These are phyloP conservation scores for Podospora appendiculata DNA, from an alignment of 495 filamentous ascomycete genomes.

Conservation along the genomic window DNA sequence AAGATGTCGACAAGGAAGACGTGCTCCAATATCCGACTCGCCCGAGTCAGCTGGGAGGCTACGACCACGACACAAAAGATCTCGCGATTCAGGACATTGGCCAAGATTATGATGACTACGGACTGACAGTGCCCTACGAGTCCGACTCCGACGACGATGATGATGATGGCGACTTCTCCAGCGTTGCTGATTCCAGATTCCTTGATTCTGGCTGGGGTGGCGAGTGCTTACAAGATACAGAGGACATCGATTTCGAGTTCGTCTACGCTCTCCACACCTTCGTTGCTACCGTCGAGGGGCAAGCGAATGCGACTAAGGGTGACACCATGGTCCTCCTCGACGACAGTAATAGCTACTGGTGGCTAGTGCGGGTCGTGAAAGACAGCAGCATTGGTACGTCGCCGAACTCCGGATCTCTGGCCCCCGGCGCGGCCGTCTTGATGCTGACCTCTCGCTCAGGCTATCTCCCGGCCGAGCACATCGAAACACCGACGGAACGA, in stretches of 20 bases:
- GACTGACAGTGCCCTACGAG: conserved; percentile 27
- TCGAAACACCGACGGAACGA: conserved; percentile 95
- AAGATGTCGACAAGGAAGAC: no score
- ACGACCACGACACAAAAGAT: neutral
- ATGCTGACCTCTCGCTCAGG: conserved; percentile 43
- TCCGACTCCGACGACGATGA: conserved; percentile 31
- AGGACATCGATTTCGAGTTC: conserved; percentile 99
- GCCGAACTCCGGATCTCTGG: neutral
- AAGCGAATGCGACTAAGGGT: conserved; percentile 96
- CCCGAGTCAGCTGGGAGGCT: no score
- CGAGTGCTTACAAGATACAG: conserved; percentile 74
- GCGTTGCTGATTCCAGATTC: conserved; percentile 45
- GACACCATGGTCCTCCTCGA: conserved; percentile 99
- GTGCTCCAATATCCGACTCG: no score
- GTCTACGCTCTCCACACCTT: conserved; percentile 98
- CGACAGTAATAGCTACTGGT: conserved; percentile 99
- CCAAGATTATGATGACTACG: conserved; percentile 5
- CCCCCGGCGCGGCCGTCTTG: neutral
- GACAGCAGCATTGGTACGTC: conserved; percentile 89
- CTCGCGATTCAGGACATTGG: neutral
- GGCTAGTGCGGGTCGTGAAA: conserved; percentile 94
- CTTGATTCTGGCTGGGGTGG: conserved; percentile 62
- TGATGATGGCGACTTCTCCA: conserved; percentile 35
- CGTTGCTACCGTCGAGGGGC: conserved; percentile 93
- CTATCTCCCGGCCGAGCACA: conserved; percentile 95